Conservation (phyloP, 495 filamentous ascomycete genomes). For the Penicillium manginii region DNA sequence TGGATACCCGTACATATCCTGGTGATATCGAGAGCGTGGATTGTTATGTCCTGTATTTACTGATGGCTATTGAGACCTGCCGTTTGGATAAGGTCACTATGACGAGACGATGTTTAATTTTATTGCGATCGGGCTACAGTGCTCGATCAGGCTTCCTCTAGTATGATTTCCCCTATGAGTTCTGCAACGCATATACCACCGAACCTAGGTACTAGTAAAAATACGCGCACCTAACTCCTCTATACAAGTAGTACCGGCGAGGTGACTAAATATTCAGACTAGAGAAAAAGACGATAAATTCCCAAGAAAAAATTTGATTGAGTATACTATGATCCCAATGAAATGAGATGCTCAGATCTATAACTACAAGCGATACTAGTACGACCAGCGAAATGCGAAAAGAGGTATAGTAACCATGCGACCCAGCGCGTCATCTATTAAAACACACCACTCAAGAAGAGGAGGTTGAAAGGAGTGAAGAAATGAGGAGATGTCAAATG, state of each 20-base stretch:
- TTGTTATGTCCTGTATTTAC: neutral
- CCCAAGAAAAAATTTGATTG: neutral
- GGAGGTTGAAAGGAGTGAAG: neutral
- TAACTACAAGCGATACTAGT: conserved; percentile 2
- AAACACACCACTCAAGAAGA: conserved; percentile 7
- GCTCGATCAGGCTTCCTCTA: no score
- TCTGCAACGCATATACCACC: no score
- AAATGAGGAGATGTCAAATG: conserved; percentile 8
- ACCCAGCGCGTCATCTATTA: conserved; percentile 27
- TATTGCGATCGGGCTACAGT: neutral
- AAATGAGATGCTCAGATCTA: conserved; percentile 12
- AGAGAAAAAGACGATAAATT: neutral
- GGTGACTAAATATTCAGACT: neutral
- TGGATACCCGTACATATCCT: conserved; percentile 1
- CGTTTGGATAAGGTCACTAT: conserved; percentile 2
- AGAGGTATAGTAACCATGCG: conserved; percentile 15
- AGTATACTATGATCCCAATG: neutral
- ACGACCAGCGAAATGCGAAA: conserved; percentile 14
- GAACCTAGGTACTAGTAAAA: no score
- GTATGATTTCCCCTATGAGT: no score
- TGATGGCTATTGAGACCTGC: neutral
- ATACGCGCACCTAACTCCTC: no score
- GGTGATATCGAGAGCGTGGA: neutral
- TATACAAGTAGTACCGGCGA: no score
- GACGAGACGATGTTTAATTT: conserved; percentile 10